Conservation (phyloP, 805 yeast genomes). For the Kuraishia ogatae region DNA sequence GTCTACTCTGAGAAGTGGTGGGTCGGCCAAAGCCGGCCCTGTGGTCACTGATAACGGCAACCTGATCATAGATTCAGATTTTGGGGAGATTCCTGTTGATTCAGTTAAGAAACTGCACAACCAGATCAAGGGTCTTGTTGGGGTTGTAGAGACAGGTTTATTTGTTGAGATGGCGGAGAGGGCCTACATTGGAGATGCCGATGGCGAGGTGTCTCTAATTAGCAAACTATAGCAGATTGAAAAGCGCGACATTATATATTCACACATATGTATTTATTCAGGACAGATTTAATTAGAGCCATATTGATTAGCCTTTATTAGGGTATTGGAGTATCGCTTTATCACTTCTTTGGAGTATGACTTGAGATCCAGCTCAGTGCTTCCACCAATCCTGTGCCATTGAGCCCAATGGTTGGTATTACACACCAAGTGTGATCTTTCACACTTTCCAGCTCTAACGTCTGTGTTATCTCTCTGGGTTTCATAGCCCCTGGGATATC, state of each 20-base stretch:
- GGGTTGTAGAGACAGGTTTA: constrained; percentile 95
- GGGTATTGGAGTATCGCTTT: neutral
- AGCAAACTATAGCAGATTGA: neutral
- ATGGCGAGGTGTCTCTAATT: constrained; percentile 34
- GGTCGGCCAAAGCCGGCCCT: constrained; percentile 93
- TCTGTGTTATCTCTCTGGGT: constrained; percentile 74
- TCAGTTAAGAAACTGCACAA: constrained; percentile 45
- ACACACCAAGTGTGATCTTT: constrained; percentile 82
- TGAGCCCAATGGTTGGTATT: constrained; percentile 81
- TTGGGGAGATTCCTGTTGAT: constrained; percentile 57
- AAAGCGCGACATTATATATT: too few relatives aligned
- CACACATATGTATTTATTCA: too few relatives aligned
- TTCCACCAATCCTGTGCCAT: constrained; percentile 85
- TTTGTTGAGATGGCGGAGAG: constrained; percentile 67
- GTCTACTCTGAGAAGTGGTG: constrained; percentile 74
- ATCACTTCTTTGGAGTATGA: constrained; percentile 21
- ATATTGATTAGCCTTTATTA: neutral
- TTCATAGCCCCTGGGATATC: constrained; percentile 65
- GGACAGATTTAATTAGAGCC: neutral
- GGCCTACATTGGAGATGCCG: constrained; percentile 84
- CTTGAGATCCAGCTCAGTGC: constrained; percentile 80
- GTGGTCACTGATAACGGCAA: constrained; percentile 93
- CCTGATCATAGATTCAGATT: constrained; percentile 87
- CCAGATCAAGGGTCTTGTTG: constrained; percentile 67
- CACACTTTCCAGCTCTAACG: constrained; percentile 50